Base-by-base conservation (phyloP, 2,329 filamentous ascomycete species). In the Aspergillus arachidicola region DNA sequence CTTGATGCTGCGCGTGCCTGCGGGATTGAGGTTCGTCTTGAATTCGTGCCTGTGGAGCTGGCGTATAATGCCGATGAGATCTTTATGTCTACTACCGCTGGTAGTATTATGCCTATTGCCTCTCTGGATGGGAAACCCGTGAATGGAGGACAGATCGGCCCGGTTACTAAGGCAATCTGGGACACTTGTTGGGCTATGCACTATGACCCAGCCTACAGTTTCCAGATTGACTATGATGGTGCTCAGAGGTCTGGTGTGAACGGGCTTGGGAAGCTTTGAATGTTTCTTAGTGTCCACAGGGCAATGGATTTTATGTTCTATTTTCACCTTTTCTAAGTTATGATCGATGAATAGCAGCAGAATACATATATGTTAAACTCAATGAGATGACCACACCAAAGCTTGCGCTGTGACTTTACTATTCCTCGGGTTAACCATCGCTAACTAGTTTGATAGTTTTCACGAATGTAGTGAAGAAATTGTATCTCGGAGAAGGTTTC, bases 21-120 rank as follows among this genome's bases (percentile, higher is more conserved):
- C 3, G 75, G 75, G 0, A 64, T 79, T 45, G 74, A 79, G 26
- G 71, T 81, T 5, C 76, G 73, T 3, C 58, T 80, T 26, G 79
- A 83, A 67, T 62, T 75, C 28, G 80, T 84, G 4, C 81, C 82
- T 0, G 72, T 82, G 0, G 75, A 81, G 19, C 11, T 75, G 43
- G 76, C 73, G 0, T 84, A 83, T 50, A 58, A 77, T 10, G 72
- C 74, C 0, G 83, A 85, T 61, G 83, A 85, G 72, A 76, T 84
- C 4, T 80, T 85, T 32, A 84, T 84, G 82, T 84, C 78, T 63
- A 85, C 83, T 0, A 85, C 83, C n/a, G 83, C 83, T 0, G 83
- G 83, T 0, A 83, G 83, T 0, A 78, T 85, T 21, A 85, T 85
- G 83, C 83, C 83, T 0, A 83, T 85, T 28, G 83, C 81, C 0